Base-by-base conservation (phyloP, 2,329 filamentous ascomycete genomes). In the Aspergillus luchuensis region DNA sequence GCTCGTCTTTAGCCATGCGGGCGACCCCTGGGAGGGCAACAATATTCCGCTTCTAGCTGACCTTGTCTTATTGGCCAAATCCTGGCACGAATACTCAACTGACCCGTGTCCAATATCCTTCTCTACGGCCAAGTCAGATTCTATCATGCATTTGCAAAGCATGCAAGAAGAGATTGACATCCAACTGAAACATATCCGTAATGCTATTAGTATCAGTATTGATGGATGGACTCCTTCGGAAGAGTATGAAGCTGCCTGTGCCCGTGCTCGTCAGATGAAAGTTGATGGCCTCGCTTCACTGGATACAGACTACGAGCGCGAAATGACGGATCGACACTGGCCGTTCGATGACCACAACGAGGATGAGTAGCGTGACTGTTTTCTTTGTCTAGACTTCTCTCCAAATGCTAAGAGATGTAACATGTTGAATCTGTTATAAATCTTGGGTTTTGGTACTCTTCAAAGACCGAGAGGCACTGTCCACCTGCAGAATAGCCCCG, bases 281-380 rank as follows among this genome's bases (percentile, higher is more conserved):
- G 19, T 15, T 15, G 58, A 56, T 50, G 58, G 47, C 4, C 47
- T 52, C 19, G 63, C 49, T 28, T 49, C 25, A 5, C 39, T 58
- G 13, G 55, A 60, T 45, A 57, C 62, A 5, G 65, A 66, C 6
- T 10, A 58, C 8, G 60, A 66, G 52, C 63, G 52, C 39, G 47
- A 57, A 30, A 57, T 55, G 53, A 49, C 56, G 10, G 7, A 25
- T n/a, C 30, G 36, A 21, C 61, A 66, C 28, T 64, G 61, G 63
- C 61, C 63, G 11, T 67, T 66, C 51, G 63, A 64, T 58, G 62
- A 63, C 30, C 56, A 61, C 13, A 30, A 61, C 2, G 59, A 61
- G 23, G 56, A 63, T 62, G 65, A 68, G 54, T 30, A 58, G 21
- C 21, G 1, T 6, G 33, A 28, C 17, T 19, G 7, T 53, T 21